Evolutionary conservation across 306 rosid genomes (phyloP).

Genomic region (Purshia tridentata): DNA sequence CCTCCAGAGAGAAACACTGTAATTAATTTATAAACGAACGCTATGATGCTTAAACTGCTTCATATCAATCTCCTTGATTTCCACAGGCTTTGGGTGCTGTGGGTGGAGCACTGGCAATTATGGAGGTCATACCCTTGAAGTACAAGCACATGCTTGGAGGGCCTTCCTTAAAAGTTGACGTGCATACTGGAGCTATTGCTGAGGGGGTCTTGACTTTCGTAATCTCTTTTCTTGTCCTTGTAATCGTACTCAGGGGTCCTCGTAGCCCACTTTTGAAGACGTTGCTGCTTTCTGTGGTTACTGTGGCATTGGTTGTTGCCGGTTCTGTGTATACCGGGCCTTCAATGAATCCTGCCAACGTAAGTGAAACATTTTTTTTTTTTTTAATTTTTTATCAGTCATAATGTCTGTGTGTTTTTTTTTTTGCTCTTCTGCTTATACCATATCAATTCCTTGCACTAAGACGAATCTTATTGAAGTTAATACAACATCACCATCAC

Average conservation of each 20-base stretch:
- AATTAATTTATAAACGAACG: too few species aligned
- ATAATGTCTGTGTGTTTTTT: not conserved
- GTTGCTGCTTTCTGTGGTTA: conserved; percentile 57
- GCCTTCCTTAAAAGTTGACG: conserved; percentile 80
- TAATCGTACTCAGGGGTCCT: conserved; percentile 74
- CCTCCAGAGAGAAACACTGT: too few species aligned
- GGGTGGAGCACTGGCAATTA: conserved; percentile 74
- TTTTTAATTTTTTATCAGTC: not conserved
- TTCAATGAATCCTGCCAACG: conserved; percentile 92
- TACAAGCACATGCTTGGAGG: conserved; percentile 81
- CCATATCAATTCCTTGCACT: conserved; percentile 1
- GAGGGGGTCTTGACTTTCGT: conserved; percentile 80
- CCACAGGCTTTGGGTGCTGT: conserved; percentile 80
- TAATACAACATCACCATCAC: not conserved
- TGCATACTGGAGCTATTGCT: conserved; percentile 76
- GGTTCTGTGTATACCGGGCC: conserved; percentile 83
- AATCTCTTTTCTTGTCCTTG: conserved; percentile 65
- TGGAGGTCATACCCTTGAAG: conserved; percentile 57
- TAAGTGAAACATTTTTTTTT: conserved; percentile 36
- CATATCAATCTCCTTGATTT: not conserved
- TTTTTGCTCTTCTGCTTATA: not conserved
- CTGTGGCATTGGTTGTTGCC: conserved; percentile 49
- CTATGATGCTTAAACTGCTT: too few species aligned
- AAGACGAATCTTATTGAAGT: not conserved
- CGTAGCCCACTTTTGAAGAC: conserved; percentile 50